phyloP scores from a whole-genome alignment of 768 basidiomycete genomes.

The Pholiota molesta region DNA sequence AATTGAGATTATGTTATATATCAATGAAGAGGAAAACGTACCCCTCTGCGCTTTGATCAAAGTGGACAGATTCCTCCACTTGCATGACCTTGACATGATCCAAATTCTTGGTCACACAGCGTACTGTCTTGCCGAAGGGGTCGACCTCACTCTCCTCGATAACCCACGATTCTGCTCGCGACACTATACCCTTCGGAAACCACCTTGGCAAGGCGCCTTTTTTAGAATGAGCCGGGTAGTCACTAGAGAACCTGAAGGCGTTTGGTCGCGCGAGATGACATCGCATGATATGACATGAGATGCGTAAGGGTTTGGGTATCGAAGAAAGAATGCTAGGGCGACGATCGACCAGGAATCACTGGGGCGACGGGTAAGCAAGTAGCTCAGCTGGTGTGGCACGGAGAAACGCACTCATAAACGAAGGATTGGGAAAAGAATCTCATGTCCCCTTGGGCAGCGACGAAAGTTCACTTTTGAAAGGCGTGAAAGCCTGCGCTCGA shows the following conservation, averaged over 20 bases:
- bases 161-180: slow-evolving; percentile 90
- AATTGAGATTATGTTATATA: slow-evolving; percentile 6
- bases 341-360: slow-evolving; percentile 96
- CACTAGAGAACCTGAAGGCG: slow-evolving; percentile 71
- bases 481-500: slow-evolving; percentile 19
- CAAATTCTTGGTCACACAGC: slow-evolving; percentile 84
- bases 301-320: slow-evolving; percentile 95
- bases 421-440: slow-evolving; percentile 61
- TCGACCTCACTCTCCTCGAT: slow-evolving; percentile 95
- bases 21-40: slow-evolving; percentile 35
- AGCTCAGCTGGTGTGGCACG: neutral
- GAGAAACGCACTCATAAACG: slow-evolving; percentile 51
- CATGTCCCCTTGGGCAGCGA: slow-evolving; percentile 41
- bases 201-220: slow-evolving; percentile 89
- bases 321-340: slow-evolving; percentile 90
- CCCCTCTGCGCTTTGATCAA: slow-evolving; percentile 74
- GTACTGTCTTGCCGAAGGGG: slow-evolving; percentile 74
- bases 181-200: slow-evolving; percentile 83
- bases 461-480: slow-evolving; percentile 18
- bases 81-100: slow-evolving; percentile 96
- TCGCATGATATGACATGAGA: slow-evolving; percentile 94
- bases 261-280: slow-evolving; percentile 83
- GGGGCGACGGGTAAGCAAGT: slow-evolving; percentile 12
- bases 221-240: slow-evolving; percentile 92
- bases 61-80: slow-evolving; percentile 79